phyloP scores from a whole-genome alignment of 768 basidiomycete species.

The Neoboletus subvelutipes region DNA sequence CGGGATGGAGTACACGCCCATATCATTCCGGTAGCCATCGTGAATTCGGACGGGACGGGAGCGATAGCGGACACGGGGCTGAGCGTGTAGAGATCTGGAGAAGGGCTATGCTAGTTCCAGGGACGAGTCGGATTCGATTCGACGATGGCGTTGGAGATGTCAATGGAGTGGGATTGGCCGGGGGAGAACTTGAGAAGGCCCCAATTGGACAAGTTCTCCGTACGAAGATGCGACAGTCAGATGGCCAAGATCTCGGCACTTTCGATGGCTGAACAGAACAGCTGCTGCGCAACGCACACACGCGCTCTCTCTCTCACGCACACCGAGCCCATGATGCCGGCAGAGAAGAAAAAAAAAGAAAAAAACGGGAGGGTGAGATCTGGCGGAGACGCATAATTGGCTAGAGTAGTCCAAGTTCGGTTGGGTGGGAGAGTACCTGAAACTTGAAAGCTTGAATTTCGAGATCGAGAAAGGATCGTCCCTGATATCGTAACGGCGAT shows the following conservation, averaged over 20 bases:
- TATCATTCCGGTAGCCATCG: constrained; percentile 36
- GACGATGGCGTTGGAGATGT: constrained; percentile 35
- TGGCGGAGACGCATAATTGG: constrained; percentile 22
- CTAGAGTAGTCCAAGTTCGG: constrained; percentile 26
- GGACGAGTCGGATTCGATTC: constrained; percentile 25
- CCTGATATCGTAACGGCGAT: constrained; percentile 36
- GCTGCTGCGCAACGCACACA: constrained; percentile 18
- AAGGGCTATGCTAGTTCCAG: constrained; percentile 25
- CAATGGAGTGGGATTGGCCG: constrained; percentile 31
- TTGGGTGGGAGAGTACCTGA: constrained; percentile 35
- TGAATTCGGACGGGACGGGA: constrained; percentile 29
- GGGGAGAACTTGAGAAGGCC: constrained; percentile 26
- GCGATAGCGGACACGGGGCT: constrained; percentile 28
- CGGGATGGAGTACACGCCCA: constrained; percentile 35
- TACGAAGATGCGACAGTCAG: constrained; percentile 18
- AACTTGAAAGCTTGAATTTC: constrained; percentile 34
- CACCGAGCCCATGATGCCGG: constrained; percentile 22
- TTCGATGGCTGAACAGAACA: constrained; percentile 12
- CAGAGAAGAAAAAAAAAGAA: constrained; percentile 17
- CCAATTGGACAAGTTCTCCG: constrained; percentile 26
- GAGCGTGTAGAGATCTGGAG: constrained; percentile 27
- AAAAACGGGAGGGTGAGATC: constrained; percentile 21
- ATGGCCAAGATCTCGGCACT: constrained; percentile 24
- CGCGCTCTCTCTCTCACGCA: constrained; percentile 15
- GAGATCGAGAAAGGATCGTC: constrained; percentile 39